Conservation (phyloP, 2,329 filamentous ascomycete species). For the Blastomyces emzantsi region DNA sequence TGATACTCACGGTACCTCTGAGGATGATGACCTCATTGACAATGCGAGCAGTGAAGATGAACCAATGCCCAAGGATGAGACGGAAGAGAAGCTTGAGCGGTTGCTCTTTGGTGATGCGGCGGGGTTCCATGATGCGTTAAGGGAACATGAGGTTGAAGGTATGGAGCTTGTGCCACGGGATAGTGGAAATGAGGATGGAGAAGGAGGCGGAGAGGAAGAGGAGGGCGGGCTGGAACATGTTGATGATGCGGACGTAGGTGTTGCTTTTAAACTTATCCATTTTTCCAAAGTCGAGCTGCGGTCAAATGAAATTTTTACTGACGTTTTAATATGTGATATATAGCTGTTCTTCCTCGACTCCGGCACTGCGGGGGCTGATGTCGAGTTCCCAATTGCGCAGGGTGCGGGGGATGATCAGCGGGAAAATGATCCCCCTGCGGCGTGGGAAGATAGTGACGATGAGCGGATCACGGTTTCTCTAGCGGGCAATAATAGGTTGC, state of each 20-base stretch:
- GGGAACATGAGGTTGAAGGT: slow-evolving; percentile 42
- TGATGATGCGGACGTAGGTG: slow-evolving; percentile 61
- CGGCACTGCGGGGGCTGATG: slow-evolving; percentile 38
- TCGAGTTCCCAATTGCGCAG: neutral
- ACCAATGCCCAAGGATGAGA: slow-evolving; percentile 55
- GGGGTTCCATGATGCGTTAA: slow-evolving; percentile 70
- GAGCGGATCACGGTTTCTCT: slow-evolving; percentile 79
- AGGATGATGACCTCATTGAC: slow-evolving; percentile 23
- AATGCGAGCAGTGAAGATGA: slow-evolving; percentile 20
- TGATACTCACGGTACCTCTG: slow-evolving; percentile 12
- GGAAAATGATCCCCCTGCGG: slow-evolving; percentile 25
- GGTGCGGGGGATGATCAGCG: slow-evolving; percentile 11
- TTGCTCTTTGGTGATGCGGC: slow-evolving; percentile 79
- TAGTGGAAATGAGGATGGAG: slow-evolving; percentile 30
- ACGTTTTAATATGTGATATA: slow-evolving; percentile 10
- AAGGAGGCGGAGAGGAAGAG: slow-evolving; percentile 36
- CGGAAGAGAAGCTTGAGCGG: slow-evolving; percentile 77
- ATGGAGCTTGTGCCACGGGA: slow-evolving; percentile 30
- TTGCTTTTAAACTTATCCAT: neutral
- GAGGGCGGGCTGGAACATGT: slow-evolving; percentile 52
- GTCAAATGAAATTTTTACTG: neutral
- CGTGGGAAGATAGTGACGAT: slow-evolving; percentile 94
- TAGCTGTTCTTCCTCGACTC: slow-evolving; percentile 76
- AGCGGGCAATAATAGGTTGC: slow-evolving; percentile 61
- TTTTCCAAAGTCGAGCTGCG: neutral